Evolutionary conservation across 176 grass and related monocot genomes (phyloP), one percentile per base, ranked within the genome.

Genomic region (Aegilops longissima): DNA sequence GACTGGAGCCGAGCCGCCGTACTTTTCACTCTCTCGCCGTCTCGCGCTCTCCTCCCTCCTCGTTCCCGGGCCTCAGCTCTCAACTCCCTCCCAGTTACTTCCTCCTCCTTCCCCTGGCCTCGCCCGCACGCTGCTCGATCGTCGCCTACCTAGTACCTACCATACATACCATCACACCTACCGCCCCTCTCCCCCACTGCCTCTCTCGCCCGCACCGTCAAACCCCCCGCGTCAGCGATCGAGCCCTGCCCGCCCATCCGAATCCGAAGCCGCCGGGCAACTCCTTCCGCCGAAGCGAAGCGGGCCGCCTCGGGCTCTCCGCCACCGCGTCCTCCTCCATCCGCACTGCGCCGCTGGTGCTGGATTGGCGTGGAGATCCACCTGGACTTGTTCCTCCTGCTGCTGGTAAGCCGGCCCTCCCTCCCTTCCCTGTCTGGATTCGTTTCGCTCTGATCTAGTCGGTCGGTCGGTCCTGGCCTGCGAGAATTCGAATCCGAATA

Each of bases 351-450:
- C 33, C 68, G 35, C 51, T 6, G 14, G 33, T 20, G 52, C 68
- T 61, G 81, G 81, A 73, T 30, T 61, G 81, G 13, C 34, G 68
- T 70, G 71, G 82, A 84, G 83, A 84, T 84, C 83, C 83, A 52
- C 62, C 72, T 44, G 21, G 40, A 18, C 71, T 12, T 12, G n/a
- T 61, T 64, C 24, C 42, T 66, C 12, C 5, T 76, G 56, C 47
- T 16, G 52, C 56, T 14, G 82, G 82, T 84, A 84, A 77, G 72
- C 59, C 39, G 13, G 12, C 71, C 21, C 20, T 65, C 38, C 71
- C 30, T 51, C 70, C 13, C 27, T 49, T 18, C 24, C 72, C 31
- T 35, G 83, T 20, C 49, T 36, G 40, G 59, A 63, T 66, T 66
- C 40, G 20, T 33, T 49, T 0, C 39, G 59, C 61, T 77, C 59